Evolutionary conservation across 352 stramenopile species (phyloP).

Genomic region (Globisporangium solare): DNA sequence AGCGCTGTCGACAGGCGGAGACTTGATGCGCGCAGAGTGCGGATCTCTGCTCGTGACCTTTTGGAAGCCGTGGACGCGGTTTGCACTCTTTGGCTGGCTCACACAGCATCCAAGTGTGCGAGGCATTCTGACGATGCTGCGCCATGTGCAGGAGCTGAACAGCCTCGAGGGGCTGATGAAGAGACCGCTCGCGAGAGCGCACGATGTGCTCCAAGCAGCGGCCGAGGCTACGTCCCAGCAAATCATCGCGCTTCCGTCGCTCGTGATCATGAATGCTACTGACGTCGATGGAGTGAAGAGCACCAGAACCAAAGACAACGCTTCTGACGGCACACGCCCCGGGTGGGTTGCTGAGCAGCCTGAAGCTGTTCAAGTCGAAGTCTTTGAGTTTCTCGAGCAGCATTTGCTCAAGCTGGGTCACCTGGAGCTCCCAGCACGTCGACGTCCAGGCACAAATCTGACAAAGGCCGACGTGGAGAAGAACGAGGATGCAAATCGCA

Average conservation of each 20-base stretch:
- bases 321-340: not conserved
- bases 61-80: slow-evolving; percentile 5
- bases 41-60: slow-evolving; percentile 8
- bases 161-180: slow-evolving; percentile 11
- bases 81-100: slow-evolving; percentile 18
- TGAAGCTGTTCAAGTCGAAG: not conserved
- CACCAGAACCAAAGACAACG: not conserved
- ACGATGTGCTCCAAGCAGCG: not conserved
- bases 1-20: slow-evolving; percentile 8
- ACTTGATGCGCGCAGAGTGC: slow-evolving; percentile 6
- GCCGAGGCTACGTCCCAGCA: slow-evolving; percentile 1
- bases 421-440: slow-evolving; percentile 1
- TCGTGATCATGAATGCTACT: slow-evolving; percentile 9
- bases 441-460: not conserved
- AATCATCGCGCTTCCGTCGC: slow-evolving; percentile 14
- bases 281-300: not conserved
- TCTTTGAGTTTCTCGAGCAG: slow-evolving; percentile 13
- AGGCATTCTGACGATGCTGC: slow-evolving; percentile 8
- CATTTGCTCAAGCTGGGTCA: slow-evolving; percentile 1
- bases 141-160: slow-evolving; percentile 9
- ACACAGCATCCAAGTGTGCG: not conserved
- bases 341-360: slow-evolving; percentile 9
- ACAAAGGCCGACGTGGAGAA: not conserved
- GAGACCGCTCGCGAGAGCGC: not conserved
- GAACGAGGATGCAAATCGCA: not conserved